Evolutionary conservation across 2,329 filamentous ascomycete species (phyloP).

Genomic region (Penicillium sp.): DNA sequence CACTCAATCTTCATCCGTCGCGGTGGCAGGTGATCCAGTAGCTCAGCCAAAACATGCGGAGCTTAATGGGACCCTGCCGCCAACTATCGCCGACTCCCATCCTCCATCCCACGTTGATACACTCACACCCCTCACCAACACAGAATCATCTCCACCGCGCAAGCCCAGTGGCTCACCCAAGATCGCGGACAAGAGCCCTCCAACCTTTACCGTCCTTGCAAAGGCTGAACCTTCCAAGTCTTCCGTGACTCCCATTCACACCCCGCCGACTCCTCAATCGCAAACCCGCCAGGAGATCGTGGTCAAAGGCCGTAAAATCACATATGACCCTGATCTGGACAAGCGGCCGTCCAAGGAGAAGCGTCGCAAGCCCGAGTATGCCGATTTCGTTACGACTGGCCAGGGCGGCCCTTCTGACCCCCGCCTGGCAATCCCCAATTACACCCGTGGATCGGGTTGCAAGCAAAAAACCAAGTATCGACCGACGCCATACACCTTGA

Average conservation of each 20-base stretch:
- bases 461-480: conserved; percentile 71
- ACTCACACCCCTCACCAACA: conserved; percentile 66
- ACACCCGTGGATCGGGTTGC: conserved; percentile 62
- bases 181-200: conserved; percentile 35
- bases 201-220: conserved; percentile 32
- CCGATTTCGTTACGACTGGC: conserved; percentile 59
- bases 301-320: conserved; percentile 60
- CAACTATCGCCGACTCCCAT: conserved; percentile 59
- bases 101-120: conserved; percentile 53
- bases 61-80: conserved; percentile 62
- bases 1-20: conserved; percentile 21
- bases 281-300: conserved; percentile 55
- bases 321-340: conserved; percentile 66
- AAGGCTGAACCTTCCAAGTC: conserved; percentile 33
- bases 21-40: conserved; percentile 70
- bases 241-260: conserved; percentile 45
- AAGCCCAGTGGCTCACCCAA: conserved; percentile 59
- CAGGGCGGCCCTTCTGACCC: conserved; percentile 70
- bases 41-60: conserved; percentile 60
- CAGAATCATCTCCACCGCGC: conserved; percentile 64
- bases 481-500: conserved; percentile 75
- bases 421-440: conserved; percentile 68
- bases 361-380: conserved; percentile 56
- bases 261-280: conserved; percentile 49
- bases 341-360: conserved; percentile 59